These are phyloP conservation scores for Umbilicaria muhlenbergii DNA, from an alignment of 495 filamentous ascomycete genomes.

Conservation along the genomic window DNA sequence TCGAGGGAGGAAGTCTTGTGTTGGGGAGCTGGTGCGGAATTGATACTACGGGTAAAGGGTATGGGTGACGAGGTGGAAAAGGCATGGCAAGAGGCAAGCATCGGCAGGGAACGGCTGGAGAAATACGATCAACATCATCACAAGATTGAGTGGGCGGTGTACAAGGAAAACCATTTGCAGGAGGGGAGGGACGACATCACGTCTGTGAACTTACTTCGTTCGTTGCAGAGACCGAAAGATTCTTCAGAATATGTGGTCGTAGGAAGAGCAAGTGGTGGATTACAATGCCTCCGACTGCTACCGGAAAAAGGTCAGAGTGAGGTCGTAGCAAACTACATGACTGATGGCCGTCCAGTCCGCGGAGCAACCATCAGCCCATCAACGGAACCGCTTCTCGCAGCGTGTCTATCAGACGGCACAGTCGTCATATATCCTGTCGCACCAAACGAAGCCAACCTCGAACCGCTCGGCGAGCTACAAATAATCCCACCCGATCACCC, in stretches of 20 bases:
- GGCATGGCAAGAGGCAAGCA: conserved; percentile 7
- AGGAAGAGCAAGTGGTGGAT: conserved; percentile 29
- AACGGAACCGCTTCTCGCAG: conserved; percentile 23
- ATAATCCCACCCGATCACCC: conserved; percentile 12
- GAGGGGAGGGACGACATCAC: conserved; percentile 53
- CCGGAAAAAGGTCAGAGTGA: conserved; percentile 1
- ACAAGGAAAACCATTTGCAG: conserved; percentile 30
- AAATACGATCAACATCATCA: conserved; percentile 14
- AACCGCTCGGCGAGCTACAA: conserved; percentile 23
- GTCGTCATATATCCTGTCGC: conserved; percentile 32
- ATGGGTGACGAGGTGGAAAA: conserved; percentile 7
- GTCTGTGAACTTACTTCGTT: conserved; percentile 34
- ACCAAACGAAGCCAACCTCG: conserved; percentile 15
- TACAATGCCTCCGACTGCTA: conserved; percentile 18
- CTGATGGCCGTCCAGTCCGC: conserved; percentile 11
- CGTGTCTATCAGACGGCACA: conserved; percentile 26
- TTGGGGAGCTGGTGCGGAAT: conserved; percentile 45
- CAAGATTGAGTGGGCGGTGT: conserved; percentile 28
- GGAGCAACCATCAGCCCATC: neutral
- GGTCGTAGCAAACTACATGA: conserved; percentile 10
- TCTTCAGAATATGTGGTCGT: conserved; percentile 23
- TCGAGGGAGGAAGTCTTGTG: conserved; percentile 40
- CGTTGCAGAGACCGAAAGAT: conserved; percentile 20
- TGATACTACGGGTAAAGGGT: conserved; percentile 30
- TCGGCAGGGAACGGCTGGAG: conserved; percentile 6